Evolutionary conservation across 106 monocot species (phyloP), one percentile per base, ranked within the genome.

Genomic region (Chionographis japonica): DNA sequence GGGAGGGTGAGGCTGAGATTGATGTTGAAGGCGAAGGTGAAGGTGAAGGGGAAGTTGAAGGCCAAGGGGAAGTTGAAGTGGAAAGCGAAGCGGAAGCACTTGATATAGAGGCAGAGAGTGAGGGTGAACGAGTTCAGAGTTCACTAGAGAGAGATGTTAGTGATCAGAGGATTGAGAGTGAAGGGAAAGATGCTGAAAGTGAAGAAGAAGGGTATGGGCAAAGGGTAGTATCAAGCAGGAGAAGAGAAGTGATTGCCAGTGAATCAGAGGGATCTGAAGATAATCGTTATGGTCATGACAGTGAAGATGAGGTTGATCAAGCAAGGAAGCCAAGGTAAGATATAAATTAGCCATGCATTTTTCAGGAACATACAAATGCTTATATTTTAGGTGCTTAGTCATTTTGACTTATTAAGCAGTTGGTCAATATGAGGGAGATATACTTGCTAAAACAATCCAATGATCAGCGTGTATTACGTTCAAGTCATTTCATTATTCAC

Each of bases 251-350:
- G n/a, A 61, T 92, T 72, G 84, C 80, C 4, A 87, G 87, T 64
- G 97, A 92, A 63, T 92, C 92, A 12, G 97, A 97, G 65, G 86
- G 74, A 51, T 84, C 81, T 71, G 84, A 80, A 52, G 88, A 75
- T 58, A 77, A 88, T 49, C 77, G 72, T 56, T 88, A 83, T 79
- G 79, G 80, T 61, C 71, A 76, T 27, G 86, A 75, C 16, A 72
- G 83, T 67, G 83, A 89, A 37, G 89, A 89, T 12, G 84, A 79
- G 50, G 74, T 67, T 67, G 74, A 69, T 65, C 83, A 83, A 49
- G 52, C 67, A 18, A 80, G 68, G 71, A 87, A 83, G 37, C 35
- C 46, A 54, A 87, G 86, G 92, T 98, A 75, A 65, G 40, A 52
- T 16, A 12, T 41, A 11, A 55, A 38, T 62, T 54, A 63, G 62